Conservation (phyloP, 2,329 filamentous ascomycete genomes). For the Epichloe festucae region DNA sequence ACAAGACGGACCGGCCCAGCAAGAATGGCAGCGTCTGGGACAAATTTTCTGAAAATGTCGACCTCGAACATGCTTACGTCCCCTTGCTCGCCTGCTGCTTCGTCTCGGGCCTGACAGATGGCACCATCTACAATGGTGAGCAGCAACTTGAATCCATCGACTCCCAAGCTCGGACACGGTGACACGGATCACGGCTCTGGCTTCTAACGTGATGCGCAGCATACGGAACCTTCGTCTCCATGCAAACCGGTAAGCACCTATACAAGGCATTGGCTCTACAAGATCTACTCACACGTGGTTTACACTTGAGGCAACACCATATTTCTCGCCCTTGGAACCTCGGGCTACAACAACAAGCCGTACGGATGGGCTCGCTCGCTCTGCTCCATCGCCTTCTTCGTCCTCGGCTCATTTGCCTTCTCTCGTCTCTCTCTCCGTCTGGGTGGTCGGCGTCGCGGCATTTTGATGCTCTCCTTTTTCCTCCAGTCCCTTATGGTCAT, state of each 20-base stretch:
- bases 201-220: constrained; percentile 7
- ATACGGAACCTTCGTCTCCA: constrained; percentile 20
- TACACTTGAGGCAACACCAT: constrained; percentile 40
- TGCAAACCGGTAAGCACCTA: constrained; percentile 21
- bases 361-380: constrained; percentile 36
- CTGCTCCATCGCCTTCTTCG: constrained; percentile 39
- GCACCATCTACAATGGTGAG: constrained; percentile 24
- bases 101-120: constrained; percentile 27
- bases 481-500: constrained; percentile 38
- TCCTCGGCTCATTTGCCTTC: constrained; percentile 38
- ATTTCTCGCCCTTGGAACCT: constrained; percentile 46
- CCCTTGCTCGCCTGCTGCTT: constrained; percentile 21
- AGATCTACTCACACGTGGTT: neutral
- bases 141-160: too few relatives aligned
- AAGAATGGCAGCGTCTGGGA: constrained; percentile 3
- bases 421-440: constrained; percentile 14
- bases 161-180: neutral
- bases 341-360: constrained; percentile 35
- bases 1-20: constrained; percentile 7
- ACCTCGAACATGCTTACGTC: constrained; percentile 16
- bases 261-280: neutral
- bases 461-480: constrained; percentile 35
- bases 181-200: neutral
- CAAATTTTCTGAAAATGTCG: constrained; percentile 7
- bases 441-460: constrained; percentile 20